These are phyloP conservation scores for Mortierella sp. DNA, from an alignment of 371 early-diverging fungal genomes.

Conservation along the genomic window DNA sequence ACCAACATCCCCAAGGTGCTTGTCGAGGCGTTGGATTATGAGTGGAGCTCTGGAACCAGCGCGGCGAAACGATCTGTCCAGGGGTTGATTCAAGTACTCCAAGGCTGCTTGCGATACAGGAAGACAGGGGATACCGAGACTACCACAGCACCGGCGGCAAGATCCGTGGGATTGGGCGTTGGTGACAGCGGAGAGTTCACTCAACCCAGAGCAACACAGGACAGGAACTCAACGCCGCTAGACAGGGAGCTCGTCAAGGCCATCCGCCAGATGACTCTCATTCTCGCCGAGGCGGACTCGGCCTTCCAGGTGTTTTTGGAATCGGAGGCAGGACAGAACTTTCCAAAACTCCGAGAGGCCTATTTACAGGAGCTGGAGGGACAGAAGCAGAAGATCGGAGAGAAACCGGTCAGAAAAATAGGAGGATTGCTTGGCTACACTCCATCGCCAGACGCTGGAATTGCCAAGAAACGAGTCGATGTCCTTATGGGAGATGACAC, in stretches of 20 bases:
- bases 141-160: background rate
- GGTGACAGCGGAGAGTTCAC: no score
- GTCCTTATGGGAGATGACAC: background rate
- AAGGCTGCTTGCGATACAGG: constrained; percentile 24
- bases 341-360: constrained; percentile 33
- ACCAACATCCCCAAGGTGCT: constrained; percentile 31
- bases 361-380: constrained; percentile 32
- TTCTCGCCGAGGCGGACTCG: constrained; percentile 23
- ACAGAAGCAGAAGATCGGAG: constrained; percentile 17
- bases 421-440: background rate
- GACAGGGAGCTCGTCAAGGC: constrained; percentile 6
- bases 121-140: background rate
- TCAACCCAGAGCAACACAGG: background rate
- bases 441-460: background rate
- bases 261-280: constrained; percentile 21
- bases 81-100: constrained; percentile 37
- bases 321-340: constrained; percentile 27
- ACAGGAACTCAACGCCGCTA: background rate
- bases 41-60: constrained; percentile 23
- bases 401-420: constrained; percentile 10
- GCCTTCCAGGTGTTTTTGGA: constrained; percentile 34
- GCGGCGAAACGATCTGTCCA: constrained; percentile 29
- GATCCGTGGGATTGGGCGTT: background rate
- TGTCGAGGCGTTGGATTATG: constrained; percentile 40
- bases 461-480: background rate